Percentiles rank a stretch among this genome's conserved stretches.
phyloP scores from a whole-genome alignment of 345 rosid genomes.

The Triadica sebifera region DNA sequence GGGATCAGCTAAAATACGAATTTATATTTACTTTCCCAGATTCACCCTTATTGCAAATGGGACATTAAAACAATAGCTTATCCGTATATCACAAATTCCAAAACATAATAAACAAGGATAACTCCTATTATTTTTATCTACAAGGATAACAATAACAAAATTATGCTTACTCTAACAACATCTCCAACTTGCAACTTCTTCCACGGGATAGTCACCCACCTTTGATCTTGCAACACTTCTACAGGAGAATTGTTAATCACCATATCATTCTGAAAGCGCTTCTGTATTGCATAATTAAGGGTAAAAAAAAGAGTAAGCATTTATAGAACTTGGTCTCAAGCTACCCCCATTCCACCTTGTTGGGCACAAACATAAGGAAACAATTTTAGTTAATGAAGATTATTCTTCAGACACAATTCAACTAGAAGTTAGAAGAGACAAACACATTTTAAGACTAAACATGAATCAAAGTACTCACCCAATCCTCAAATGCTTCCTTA shows the following conservation, averaged over 20 bases:
- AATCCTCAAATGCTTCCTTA: slow-evolving; percentile 98
- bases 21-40: background rate
- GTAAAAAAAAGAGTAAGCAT: background rate
- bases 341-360: background rate
- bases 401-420: slow-evolving; percentile 4
- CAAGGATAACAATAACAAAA: slow-evolving; percentile 10
- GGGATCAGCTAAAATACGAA: background rate
- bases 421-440: slow-evolving; percentile 17
- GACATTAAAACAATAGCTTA: background rate
- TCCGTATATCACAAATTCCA: background rate
- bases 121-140: background rate
- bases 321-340: background rate
- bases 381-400: slow-evolving; percentile 3
- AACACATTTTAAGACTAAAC: slow-evolving; percentile 7
- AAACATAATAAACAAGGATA: background rate
- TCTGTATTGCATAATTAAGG: slow-evolving; percentile 47
- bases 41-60: background rate
- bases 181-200: slow-evolving; percentile 98
- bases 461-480: slow-evolving; percentile 52
- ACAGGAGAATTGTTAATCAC: slow-evolving; percentile 69
- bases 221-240: slow-evolving; percentile 83
- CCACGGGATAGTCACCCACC: slow-evolving; percentile 81
- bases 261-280: slow-evolving; percentile 96
- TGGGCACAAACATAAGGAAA: background rate
- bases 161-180: slow-evolving; percentile 69